Conservation (phyloP, 768 basidiomycete species). For the Suillus weaverae region DNA sequence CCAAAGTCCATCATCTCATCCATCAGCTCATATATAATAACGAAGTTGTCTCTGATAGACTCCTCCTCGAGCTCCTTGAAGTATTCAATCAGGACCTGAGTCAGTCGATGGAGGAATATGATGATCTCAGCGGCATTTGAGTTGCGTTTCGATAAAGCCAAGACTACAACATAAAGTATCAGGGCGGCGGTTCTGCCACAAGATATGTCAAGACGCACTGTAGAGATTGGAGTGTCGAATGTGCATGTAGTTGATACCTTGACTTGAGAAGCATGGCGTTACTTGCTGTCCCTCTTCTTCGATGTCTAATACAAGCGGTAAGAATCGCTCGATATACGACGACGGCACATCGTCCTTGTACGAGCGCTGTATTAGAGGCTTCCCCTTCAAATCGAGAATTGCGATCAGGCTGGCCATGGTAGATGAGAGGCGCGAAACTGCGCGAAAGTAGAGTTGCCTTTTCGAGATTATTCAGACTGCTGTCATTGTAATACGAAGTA, state of each 20-base stretch:
- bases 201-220: slow-evolving; percentile 50
- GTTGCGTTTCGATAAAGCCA: slow-evolving; percentile 95
- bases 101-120: slow-evolving; percentile 92
- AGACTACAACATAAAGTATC: slow-evolving; percentile 52
- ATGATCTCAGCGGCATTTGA: slow-evolving; percentile 95
- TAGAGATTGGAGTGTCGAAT: slow-evolving; percentile 98
- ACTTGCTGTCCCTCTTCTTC: slow-evolving; percentile 97
- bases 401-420: slow-evolving; percentile 74
- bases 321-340: slow-evolving; percentile 88
- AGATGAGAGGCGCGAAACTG: slow-evolving; percentile 1
- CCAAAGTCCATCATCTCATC: slow-evolving; percentile 99
- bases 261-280: slow-evolving; percentile 92
- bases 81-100: slow-evolving; percentile 93
- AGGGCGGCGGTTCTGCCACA: neutral
- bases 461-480: neutral
- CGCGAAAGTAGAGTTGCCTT: neutral
- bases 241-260: slow-evolving; percentile 98
- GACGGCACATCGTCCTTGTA: slow-evolving; percentile 95
- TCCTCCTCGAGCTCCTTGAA: slow-evolving; percentile 99
- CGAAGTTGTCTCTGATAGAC: slow-evolving; percentile 98
- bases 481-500: neutral
- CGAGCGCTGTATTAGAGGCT: slow-evolving; percentile 93
- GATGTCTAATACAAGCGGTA: slow-evolving; percentile 90
- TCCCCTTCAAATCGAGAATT: slow-evolving; percentile 98
- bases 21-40: slow-evolving; percentile 97